Base-by-base conservation (phyloP, 345 rosid genomes). In the Heritiera littoralis region DNA sequence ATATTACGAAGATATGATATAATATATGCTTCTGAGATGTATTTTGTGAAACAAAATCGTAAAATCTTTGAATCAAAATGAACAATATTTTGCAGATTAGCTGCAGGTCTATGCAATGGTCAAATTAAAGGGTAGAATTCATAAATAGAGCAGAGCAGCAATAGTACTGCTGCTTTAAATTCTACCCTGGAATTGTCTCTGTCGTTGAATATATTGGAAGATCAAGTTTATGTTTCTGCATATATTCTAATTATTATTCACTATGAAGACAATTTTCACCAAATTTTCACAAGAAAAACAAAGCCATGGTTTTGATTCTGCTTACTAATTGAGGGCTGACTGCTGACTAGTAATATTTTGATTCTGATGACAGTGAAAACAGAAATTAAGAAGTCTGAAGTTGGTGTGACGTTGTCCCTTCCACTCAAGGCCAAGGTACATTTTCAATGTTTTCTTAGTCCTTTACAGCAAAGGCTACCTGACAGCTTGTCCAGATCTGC, bases 401-500 rank as follows among this genome's bases (percentile, higher is more conserved):
- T 55, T 76, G 74, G 64, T 68, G 74, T 64, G 18, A 52, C n/a
- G 55, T 78, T 81, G 72, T 75, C 20, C 41, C 84, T 79, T 80
- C 81, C 35, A 30, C 66, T 66, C 38, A 65, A 58, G 46, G 59
- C 72, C 76, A 67, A n/a, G 41, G 78, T 83, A 45, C 59, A 77
- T 80, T 82, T 81, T 43, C 45, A 74, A 2, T 69, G 6, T 65
- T 49, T 71, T 72, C 75, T 81, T 79, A 82, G 48, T 83, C 61
- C 63, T 79, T 75, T 75, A 32, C 81, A 82, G 81, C 83, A 78
- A 79, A 75, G 78, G 15, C 79, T 59, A 14, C 54, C 80, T 71
- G 85, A 84, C 84, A 84, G 66, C 64, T 40, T 73, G 79, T 61
- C 84, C 84, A 83, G 86, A 45, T 80, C 78, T 81, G 83, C 87